Percentiles rank a stretch among this genome's conserved stretches.
phyloP scores from a whole-genome alignment of 352 stramenopile species.

The Aphanomyces invadans region DNA sequence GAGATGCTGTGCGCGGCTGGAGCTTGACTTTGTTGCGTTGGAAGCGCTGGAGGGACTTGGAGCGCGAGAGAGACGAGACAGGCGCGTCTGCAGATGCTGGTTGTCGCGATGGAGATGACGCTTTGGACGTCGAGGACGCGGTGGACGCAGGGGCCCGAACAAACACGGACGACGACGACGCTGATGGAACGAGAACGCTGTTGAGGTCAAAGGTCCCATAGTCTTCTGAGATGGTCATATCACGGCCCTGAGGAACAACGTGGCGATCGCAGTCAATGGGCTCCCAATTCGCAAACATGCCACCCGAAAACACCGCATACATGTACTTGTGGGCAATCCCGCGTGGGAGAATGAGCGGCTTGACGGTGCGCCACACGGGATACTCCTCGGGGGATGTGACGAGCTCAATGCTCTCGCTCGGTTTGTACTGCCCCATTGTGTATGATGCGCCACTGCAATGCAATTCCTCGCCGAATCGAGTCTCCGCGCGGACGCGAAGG shows the following conservation, averaged over 20 bases:
- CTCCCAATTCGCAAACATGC: conserved; percentile 77
- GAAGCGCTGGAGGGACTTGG: conserved; percentile 44
- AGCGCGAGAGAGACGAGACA: conserved; percentile 17
- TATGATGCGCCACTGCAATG: conserved; percentile 76
- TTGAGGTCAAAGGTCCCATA: conserved; percentile 61
- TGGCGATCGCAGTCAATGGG: conserved; percentile 62
- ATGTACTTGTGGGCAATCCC: conserved; percentile 85
- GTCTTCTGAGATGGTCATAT: conserved; percentile 75
- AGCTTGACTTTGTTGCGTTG: conserved; percentile 52
- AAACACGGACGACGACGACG: conserved; percentile 31
- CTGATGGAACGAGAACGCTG: conserved; percentile 36
- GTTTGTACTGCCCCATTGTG: conserved; percentile 83
- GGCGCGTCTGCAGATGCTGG: background rate
- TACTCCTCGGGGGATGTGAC: conserved; percentile 95
- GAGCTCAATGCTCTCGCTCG: conserved; percentile 87
- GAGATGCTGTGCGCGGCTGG: conserved; percentile 57
- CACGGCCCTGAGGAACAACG: conserved; percentile 62
- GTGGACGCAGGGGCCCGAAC: conserved; percentile 32
- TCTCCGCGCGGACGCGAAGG: conserved; percentile 53
- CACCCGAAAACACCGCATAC: conserved; percentile 84
- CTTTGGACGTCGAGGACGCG: background rate
- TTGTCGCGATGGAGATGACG: background rate
- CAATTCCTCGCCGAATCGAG: conserved; percentile 67
- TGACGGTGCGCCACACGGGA: conserved; percentile 91
- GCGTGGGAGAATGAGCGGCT: conserved; percentile 88